phyloP scores from a whole-genome alignment of 208 protist species.

The Crithidia expoeki region DNA sequence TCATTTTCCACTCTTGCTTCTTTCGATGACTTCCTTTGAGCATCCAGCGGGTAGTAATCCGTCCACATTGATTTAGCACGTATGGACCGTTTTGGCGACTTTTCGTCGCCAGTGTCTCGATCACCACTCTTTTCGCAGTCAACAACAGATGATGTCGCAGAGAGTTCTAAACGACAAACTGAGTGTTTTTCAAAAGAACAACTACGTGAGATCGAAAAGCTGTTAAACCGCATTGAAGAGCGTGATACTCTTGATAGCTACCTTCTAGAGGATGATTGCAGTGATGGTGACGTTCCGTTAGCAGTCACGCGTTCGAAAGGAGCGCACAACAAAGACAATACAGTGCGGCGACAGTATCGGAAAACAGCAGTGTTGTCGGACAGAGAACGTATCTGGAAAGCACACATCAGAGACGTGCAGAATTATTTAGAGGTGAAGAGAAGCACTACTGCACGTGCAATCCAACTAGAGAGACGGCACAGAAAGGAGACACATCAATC shows the following conservation, averaged over 20 bases:
- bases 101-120: background rate
- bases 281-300: no score
- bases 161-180: background rate
- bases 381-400: conserved; percentile 13
- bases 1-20: background rate
- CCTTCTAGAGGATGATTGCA: background rate
- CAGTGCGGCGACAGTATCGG: background rate
- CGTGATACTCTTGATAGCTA: background rate
- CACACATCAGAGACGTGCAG: conserved; percentile 25
- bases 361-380: background rate
- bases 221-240: conserved; percentile 18
- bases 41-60: no score
- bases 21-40: background rate
- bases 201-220: conserved; percentile 29
- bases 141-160: background rate
- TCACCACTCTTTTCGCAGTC: background rate
- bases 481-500: conserved; percentile 7
- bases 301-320: background rate
- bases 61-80: background rate
- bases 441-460: conserved; percentile 7
- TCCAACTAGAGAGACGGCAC: conserved; percentile 12
- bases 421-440: conserved; percentile 13
- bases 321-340: background rate
- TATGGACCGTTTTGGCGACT: background rate
- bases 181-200: conserved; percentile 24